These are phyloP conservation scores for Phytophthora lateralis DNA, from an alignment of 352 stramenopile species.

Conservation along the genomic window DNA sequence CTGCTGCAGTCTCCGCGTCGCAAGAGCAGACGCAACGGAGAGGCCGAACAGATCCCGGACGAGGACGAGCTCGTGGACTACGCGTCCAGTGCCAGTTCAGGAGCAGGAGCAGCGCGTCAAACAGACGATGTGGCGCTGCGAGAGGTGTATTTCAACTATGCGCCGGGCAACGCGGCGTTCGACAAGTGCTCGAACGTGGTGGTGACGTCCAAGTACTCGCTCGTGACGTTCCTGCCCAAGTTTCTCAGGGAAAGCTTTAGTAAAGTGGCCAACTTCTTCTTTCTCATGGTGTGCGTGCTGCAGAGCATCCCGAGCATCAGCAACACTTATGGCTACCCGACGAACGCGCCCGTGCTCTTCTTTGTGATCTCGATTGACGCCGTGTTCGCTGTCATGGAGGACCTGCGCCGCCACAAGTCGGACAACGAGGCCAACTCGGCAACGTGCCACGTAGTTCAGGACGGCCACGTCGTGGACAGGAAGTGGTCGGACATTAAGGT, in stretches of 20 bases:
- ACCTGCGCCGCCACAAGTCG: constrained; percentile 74
- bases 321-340: constrained; percentile 83
- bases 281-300: constrained; percentile 91
- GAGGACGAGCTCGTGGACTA: constrained; percentile 35
- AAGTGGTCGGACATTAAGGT: constrained; percentile 87
- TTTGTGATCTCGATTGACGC: constrained; percentile 93
- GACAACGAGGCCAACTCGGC: constrained; percentile 86
- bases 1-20: constrained; percentile 35
- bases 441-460: constrained; percentile 69
- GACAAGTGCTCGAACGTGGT: constrained; percentile 84
- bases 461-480: constrained; percentile 73
- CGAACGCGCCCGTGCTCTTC: constrained; percentile 80
- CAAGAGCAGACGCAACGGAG: constrained; percentile 8
- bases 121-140: constrained; percentile 29
- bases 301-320: constrained; percentile 85
- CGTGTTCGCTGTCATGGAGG: constrained; percentile 90
- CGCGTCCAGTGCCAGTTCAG: constrained; percentile 3
- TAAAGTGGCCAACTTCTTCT: constrained; percentile 94
- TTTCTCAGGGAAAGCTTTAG: constrained; percentile 90
- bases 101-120: constrained; percentile 10
- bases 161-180: constrained; percentile 62
- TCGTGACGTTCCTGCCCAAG: constrained; percentile 87
- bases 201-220: constrained; percentile 91
- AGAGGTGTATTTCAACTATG: constrained; percentile 81
- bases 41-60: constrained; percentile 22